Evolutionary conservation across 139 green algal genomes (phyloP).

Genomic region (Gonium pectorale): DNA sequence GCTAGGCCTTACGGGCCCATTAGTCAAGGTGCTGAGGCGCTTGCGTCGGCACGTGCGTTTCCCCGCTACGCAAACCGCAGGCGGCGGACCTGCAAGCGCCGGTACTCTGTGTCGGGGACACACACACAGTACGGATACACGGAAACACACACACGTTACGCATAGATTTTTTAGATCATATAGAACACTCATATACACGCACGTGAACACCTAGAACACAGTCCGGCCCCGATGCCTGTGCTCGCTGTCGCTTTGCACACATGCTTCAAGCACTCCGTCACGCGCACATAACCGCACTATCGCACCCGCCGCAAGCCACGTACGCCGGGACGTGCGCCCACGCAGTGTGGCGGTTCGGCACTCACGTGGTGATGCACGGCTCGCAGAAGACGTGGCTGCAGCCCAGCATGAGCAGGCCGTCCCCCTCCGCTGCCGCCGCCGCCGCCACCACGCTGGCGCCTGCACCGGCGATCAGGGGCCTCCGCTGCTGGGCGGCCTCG

Average conservation of each 20-base stretch:
- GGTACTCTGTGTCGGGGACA: too few species aligned
- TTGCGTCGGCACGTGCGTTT: background rate
- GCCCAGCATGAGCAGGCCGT: conserved; percentile 60
- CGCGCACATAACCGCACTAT: background rate
- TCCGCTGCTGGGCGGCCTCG: background rate
- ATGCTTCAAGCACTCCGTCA: background rate
- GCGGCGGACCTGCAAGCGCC: too few species aligned
- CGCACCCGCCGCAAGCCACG: too few species aligned
- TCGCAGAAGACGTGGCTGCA: conserved; percentile 76
- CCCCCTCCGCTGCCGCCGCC: background rate
- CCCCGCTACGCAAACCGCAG: too few species aligned
- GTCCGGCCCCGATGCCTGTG: background rate
- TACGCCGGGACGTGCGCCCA: too few species aligned
- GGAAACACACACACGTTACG: too few species aligned
- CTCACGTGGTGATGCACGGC: conserved; percentile 54
- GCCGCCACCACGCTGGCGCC: background rate
- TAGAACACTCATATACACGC: background rate
- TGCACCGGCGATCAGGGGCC: background rate
- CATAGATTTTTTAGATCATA: too few species aligned
- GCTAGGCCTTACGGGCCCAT: too few species aligned
- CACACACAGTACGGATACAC: too few species aligned
- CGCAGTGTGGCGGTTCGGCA: too few species aligned
- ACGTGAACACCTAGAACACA: background rate
- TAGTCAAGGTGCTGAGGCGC: background rate
- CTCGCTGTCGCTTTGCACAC: background rate